Percentiles rank a stretch among this genome's conserved stretches.
Conservation (phyloP, 2,329 filamentous ascomycete species). For the Penicillium griseofulvum region DNA sequence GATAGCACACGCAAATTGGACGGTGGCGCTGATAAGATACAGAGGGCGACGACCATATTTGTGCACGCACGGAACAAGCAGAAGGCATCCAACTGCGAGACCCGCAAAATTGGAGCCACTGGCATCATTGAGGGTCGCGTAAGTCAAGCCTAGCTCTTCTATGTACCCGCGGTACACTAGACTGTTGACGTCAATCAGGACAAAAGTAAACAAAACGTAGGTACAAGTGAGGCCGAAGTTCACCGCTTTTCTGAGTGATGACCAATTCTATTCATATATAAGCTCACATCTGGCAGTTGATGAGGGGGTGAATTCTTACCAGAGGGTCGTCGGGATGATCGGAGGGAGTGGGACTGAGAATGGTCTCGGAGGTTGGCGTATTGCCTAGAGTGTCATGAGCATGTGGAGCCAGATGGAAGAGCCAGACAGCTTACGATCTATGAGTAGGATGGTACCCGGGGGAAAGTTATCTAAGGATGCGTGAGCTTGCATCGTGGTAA, state of each 20-base stretch:
- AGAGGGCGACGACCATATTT: slow-evolving; percentile 14
- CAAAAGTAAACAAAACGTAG: slow-evolving; percentile 12
- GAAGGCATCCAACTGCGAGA: slow-evolving; percentile 10
- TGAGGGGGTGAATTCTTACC: background rate
- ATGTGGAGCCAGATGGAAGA: background rate
- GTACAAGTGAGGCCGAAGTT: slow-evolving; percentile 11
- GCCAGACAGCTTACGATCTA: background rate
- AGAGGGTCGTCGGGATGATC: slow-evolving; percentile 3
- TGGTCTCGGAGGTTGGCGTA: background rate
- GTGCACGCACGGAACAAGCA: slow-evolving; percentile 12
- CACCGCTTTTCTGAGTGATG: slow-evolving; percentile 5
- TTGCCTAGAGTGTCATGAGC: background rate
- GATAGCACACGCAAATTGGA: slow-evolving; percentile 6
- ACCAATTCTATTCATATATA: background rate
- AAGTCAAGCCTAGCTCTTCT: background rate
- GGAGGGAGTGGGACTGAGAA: slow-evolving; percentile 2
- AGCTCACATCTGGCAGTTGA: background rate
- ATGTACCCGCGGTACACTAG: background rate
- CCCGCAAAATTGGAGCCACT: slow-evolving; percentile 7
- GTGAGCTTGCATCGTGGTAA: background rate
- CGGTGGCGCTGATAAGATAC: slow-evolving; percentile 8
- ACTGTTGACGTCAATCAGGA: slow-evolving; percentile 6
- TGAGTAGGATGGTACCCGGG: background rate
- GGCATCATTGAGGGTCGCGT: background rate
- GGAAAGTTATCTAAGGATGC: background rate